These are phyloP conservation scores for Rhododendron williamsianum DNA, from an alignment of 148 eudicot genomes.

Conservation along the genomic window DNA sequence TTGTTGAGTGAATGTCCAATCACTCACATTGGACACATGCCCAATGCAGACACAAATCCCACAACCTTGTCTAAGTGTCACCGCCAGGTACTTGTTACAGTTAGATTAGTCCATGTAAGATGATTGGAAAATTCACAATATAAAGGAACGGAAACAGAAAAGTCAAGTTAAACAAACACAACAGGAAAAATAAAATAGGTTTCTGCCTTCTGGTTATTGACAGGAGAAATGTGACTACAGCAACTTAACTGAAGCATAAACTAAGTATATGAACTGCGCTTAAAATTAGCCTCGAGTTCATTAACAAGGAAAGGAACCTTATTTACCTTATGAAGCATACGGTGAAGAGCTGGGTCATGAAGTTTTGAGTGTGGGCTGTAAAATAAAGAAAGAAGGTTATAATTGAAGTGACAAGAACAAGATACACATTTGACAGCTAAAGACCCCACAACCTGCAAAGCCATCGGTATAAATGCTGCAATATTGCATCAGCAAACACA, in stretches of 20 bases:
- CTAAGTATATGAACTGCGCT: background rate
- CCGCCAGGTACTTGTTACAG: background rate
- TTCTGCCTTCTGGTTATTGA: background rate
- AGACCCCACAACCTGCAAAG: conserved; percentile 75
- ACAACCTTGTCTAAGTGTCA: background rate
- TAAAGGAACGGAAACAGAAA: background rate
- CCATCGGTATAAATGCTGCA: conserved; percentile 97
- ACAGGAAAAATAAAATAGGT: background rate
- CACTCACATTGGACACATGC: background rate
- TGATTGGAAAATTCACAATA: background rate
- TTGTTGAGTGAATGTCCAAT: background rate
- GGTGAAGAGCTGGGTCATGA: conserved; percentile 92
- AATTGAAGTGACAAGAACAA: conserved; percentile 3
- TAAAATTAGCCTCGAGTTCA: background rate
- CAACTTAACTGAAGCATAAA: background rate
- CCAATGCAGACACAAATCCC: background rate
- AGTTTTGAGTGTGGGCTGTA: conserved; percentile 93
- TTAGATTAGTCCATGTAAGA: background rate
- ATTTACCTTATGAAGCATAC: conserved; percentile 88
- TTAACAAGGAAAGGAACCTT: background rate
- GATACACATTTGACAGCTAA: background rate
- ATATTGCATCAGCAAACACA: conserved; percentile 86
- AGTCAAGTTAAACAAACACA: background rate
- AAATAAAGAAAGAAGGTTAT: conserved; percentile 13
- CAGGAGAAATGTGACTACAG: background rate